These are phyloP conservation scores for Blakeslea trispora DNA, from an alignment of 371 early-diverging fungal species.

Conservation along the genomic window DNA sequence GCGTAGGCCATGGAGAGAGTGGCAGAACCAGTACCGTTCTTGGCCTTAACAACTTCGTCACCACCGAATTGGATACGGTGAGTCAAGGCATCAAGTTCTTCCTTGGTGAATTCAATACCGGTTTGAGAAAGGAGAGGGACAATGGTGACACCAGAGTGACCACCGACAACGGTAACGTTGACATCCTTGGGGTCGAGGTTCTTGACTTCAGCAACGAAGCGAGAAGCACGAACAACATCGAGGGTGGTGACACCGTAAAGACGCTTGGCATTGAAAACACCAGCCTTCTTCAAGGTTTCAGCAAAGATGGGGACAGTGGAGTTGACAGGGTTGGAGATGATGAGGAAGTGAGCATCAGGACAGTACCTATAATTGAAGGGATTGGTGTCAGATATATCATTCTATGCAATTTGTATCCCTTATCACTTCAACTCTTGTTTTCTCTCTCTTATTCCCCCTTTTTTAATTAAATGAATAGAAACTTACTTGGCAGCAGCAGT, in stretches of 20 bases:
- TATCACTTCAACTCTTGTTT: not conserved
- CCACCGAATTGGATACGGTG: slow-evolving; percentile 99
- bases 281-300: slow-evolving; percentile 94
- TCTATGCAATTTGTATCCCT: not conserved
- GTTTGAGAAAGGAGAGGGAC: slow-evolving; percentile 94
- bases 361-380: slow-evolving; percentile 61
- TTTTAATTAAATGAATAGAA: not conserved
- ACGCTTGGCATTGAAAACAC: slow-evolving; percentile 92
- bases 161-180: slow-evolving; percentile 95
- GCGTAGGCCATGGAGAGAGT: slow-evolving; percentile 99
- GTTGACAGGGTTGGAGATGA: slow-evolving; percentile 99
- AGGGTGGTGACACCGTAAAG: slow-evolving; percentile 98
- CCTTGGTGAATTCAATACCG: slow-evolving; percentile 82
- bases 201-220: slow-evolving; percentile 90
- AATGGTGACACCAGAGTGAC: slow-evolving; percentile 99
- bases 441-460: not conserved
- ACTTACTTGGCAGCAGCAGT: slow-evolving; percentile 60
- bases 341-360: slow-evolving; percentile 94
- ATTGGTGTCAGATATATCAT: not conserved
- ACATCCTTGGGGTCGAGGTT: slow-evolving; percentile 72
- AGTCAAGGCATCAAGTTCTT: slow-evolving; percentile 90
- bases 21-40: slow-evolving; percentile 97
- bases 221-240: slow-evolving; percentile 97
- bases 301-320: slow-evolving; percentile 99
- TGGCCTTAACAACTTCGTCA: slow-evolving; percentile 99